Evolutionary conservation across 2,329 filamentous ascomycete genomes (phyloP), one percentile per base, ranked within the genome.

Genomic region (Mycosphaerella sp.): DNA sequence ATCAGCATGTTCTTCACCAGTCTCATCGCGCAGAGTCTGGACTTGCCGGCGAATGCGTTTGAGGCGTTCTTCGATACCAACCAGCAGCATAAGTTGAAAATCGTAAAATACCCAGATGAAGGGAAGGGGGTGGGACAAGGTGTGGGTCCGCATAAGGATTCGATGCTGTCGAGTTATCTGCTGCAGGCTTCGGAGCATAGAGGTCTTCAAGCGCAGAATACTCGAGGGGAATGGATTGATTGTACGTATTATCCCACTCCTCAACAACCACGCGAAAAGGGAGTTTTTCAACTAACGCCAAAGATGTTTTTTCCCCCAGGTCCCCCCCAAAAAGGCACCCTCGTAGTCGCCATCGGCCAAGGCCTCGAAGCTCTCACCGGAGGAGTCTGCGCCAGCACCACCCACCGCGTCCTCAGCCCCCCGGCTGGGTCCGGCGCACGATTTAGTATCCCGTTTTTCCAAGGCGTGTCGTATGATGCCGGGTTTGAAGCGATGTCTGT

Each of bases 291-390:
- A n/a, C n/a, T n/a, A n/a, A n/a, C n/a, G n/a, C n/a, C n/a, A n/a
- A n/a, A n/a, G n/a, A n/a, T n/a, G n/a, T n/a, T n/a, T n/a, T n/a
- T n/a, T n/a, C n/a, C n/a, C 7, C 2, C 17, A 53, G 51, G 51
- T 17, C 82, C 85, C 58, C 89, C 89, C 0, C 75, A 89, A 28
- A 72, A 76, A 16, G 85, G 85, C 1, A 93, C 89, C 42, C 77
- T 94, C 3, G 89, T 95, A 1, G 88, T 95, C 1, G 88, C 87
- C 7, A 89, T 95, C 60, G 89, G 89, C 0, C 89, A 94, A 70
- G 89, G 87, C 0, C 78, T 95, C 62, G 89, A 95, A 73, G 89
- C 89, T 4, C 71, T 95, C 59, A 94, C 89, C 16, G 81, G 81
- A 55, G 89, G 89, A 28, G 88, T 93, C 2, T 93, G 88, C 67